These are phyloP conservation scores for Fusarium devonianum DNA, from an alignment of 2,329 filamentous ascomycete species.

Conservation along the genomic window DNA sequence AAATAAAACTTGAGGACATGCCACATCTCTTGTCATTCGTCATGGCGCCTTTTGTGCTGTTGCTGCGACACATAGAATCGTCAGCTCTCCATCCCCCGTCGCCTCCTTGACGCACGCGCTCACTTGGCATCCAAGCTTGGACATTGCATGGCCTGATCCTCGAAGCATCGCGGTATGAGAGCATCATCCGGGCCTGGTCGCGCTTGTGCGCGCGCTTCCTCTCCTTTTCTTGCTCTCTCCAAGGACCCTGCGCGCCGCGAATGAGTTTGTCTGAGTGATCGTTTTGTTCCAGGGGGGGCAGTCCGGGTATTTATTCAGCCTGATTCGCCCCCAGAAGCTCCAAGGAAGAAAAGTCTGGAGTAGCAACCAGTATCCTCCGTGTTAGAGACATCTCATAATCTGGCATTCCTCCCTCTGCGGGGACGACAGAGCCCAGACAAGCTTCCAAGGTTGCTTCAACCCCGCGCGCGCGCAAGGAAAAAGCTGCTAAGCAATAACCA, in stretches of 20 bases:
- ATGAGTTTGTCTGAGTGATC: not conserved
- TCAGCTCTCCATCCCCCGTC: constrained; percentile 13
- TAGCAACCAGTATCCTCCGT: no score
- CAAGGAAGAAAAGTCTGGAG: no score
- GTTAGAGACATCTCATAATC: not conserved
- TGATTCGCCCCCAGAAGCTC: not conserved
- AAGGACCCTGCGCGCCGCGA: no score
- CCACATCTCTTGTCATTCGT: not conserved
- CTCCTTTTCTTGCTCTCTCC: no score
- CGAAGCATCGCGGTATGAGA: constrained; percentile 26
- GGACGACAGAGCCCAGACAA: not conserved
- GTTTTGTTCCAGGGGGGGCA: not conserved
- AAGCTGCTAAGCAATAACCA: not conserved
- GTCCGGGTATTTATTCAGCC: constrained; percentile 9
- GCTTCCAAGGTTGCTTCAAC: not conserved
- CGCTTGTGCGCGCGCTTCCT: no score
- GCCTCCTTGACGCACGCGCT: constrained; percentile 23
- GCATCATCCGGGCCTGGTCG: no score
- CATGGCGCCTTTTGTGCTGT: constrained; percentile 14
- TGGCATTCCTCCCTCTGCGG: no score
- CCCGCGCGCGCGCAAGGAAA: no score
- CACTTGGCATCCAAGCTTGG: constrained; percentile 37
- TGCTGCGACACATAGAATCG: not conserved
- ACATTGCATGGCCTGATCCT: constrained; percentile 40
- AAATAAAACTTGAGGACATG: no score